Percentiles rank a stretch among this genome's conserved stretches.
phyloP scores from a whole-genome alignment of 2,329 filamentous ascomycete species.

The Verticillium klebahnii region DNA sequence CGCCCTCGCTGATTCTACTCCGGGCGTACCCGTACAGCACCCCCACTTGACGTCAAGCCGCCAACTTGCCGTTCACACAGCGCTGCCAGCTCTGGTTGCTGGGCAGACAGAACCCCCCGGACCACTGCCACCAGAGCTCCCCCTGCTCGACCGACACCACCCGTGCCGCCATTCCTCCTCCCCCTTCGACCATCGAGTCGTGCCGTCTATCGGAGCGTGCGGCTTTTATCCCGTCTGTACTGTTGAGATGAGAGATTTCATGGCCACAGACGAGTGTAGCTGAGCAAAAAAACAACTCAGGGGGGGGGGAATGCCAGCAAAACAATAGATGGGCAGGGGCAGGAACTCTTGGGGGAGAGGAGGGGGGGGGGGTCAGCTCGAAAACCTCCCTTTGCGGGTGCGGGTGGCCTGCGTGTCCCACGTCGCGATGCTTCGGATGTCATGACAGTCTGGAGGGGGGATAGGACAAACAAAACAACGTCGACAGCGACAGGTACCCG shows the following conservation, averaged over 20 bases:
- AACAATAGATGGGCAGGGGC: neutral
- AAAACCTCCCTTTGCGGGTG: neutral
- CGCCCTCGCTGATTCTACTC: neutral
- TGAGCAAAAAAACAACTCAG: neutral
- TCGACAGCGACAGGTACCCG: no score
- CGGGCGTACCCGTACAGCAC: neutral
- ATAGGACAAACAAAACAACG: neutral
- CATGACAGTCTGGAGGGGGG: neutral
- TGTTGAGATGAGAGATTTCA: conserved; percentile 1
- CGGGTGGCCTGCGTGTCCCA: neutral
- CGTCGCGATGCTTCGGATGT: neutral
- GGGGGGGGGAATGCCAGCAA: neutral
- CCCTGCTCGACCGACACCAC: neutral
- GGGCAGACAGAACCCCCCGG: neutral
- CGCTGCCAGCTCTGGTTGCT: neutral
- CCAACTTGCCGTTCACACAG: neutral
- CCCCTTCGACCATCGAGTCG: neutral
- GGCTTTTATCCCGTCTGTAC: conserved; percentile 1
- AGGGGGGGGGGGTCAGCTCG: neutral
- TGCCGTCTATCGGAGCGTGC: conserved; percentile 1
- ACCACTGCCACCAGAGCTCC: neutral
- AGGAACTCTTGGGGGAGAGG: neutral
- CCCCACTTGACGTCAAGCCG: conserved; percentile 1
- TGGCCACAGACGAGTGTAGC: neutral
- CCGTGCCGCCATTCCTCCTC: neutral